Base-by-base conservation (phyloP, 164 flowering plant genomes). In the Platanus orientalis region DNA sequence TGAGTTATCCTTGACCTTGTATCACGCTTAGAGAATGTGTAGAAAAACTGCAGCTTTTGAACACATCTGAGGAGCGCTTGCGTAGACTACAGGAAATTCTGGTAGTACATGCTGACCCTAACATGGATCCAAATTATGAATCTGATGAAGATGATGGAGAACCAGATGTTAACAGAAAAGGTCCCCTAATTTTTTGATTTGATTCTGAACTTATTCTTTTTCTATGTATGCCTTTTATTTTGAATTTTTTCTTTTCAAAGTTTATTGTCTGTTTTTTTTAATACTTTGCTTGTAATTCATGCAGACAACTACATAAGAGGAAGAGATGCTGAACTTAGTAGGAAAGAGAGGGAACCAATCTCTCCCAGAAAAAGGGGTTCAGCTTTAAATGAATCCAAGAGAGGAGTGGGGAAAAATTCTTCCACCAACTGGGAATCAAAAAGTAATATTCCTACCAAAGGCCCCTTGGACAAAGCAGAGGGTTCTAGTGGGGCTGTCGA, bases 21-120 rank as follows among this genome's bases (percentile, higher is more conserved):
- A 66, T 63, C 65, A 94, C 95, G 86, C 96, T 87, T 64, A 84
- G 99, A 81, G 96, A 91, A 74, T 86, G 90, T 75, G 90, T 94
- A 3, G 97, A 94, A 82, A 94, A 91, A 62, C 65, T 94, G 76
- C 88, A 89, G 79, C 77, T 86, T 59, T 71, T 94, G 63, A 91
- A 81, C 62, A 78, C 85, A 40, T 88, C 93, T 14, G 96, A 87
- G 71, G 99, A 89, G 77, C 92, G 93, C 47, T 79, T 69, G 36
- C 91, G 96, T 25, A 87, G 96, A 65, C 71, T 94, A 21, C 85
- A 89, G 54, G 93, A 94, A 79, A 63, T 86, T 63, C 93, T 96
- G 20, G 85, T 80, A 63, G 86, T 94, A 63, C 93, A 87, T 80
- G 78, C 79, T 42, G 99, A 91, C 69, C 96, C 96, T 48, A 84